These are phyloP conservation scores for Volvox africanus DNA, from an alignment of 139 green algal genomes.

Conservation along the genomic window DNA sequence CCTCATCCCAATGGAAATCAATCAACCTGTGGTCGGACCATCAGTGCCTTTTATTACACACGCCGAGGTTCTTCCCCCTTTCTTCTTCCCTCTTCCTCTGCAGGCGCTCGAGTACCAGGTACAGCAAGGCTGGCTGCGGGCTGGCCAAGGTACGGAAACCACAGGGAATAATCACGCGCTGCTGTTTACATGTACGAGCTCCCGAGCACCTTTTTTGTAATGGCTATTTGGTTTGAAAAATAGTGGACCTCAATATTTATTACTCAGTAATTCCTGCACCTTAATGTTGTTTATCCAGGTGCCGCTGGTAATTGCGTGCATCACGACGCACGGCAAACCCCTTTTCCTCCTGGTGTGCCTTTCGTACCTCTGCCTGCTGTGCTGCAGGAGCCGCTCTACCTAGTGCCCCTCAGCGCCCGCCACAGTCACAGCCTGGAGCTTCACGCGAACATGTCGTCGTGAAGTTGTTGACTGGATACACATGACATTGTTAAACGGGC, in stretches of 20 bases:
- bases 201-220: too few species aligned
- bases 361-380: too few species aligned
- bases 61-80: neutral
- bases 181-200: too few species aligned
- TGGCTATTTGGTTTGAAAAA: too few species aligned
- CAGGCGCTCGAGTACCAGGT: conserved; percentile 93
- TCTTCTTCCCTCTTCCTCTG: neutral
- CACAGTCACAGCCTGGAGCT: conserved; percentile 39
- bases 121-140: conserved; percentile 82
- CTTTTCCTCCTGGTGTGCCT: neutral
- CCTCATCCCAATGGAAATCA: too few species aligned
- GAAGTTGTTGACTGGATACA: conserved; percentile 3
- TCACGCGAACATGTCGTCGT: conserved; percentile 25
- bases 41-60: too few species aligned
- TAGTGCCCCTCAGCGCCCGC: conserved; percentile 45
- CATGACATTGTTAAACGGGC: neutral
- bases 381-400: conserved; percentile 38
- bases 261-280: too few species aligned
- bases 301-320: too few species aligned
- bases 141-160: conserved; percentile 52
- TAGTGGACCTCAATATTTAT: too few species aligned
- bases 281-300: too few species aligned
- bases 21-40: neutral
- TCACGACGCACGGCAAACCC: neutral
- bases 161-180: too few species aligned